Base-by-base conservation (phyloP, 2,329 filamentous ascomycete genomes). In the Microsporum audouinii region DNA sequence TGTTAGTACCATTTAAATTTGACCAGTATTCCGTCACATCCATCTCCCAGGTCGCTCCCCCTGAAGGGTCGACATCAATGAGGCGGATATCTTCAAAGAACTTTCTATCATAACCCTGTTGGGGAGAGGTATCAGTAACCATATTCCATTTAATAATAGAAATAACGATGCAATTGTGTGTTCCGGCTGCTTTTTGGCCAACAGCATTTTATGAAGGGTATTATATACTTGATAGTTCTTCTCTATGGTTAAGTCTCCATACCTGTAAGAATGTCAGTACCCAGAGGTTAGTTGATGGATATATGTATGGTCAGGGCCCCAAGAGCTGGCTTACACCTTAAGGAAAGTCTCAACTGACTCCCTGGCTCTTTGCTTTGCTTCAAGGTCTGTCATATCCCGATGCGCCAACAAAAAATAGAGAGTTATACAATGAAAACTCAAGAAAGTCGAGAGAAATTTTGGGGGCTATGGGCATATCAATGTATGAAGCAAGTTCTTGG, bases 21-120 rank as follows among this genome's bases (percentile, higher is more conserved):
- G 62, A 63, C 64, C 67, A 69, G 57, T 60, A 62, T 39, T 66
- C 65, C 14, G 65, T 66, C 3, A 68, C 61, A 8, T 63, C 60
- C 17, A 70, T 58, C 58, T 68, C 67, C 68, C 68, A 69, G 8
- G 57, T 45, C n/a, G 64, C 64, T 1, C 61, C 63, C n/a, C 67
- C 68, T 5, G 60, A 51, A 17, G 68, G 66, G 36, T 63, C 60
- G 2, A 64, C 68, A 49, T 69, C 66, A 34, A 70, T 60, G 5
- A 70, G 63, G n/a, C 63, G 64, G 33, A 69, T 10, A 23, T 69
- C 61, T 38, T 64, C 62, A 63, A 69, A 65, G 5, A 70, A 63
- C 57, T 63, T 61, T 33, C 58, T 45, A 60, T 70, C 68, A 57
- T 67, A 70, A 29, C 66, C 66, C 67, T 68, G 39, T 57, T 39